Percentiles rank a stretch among this genome's conserved stretches.
These are phyloP conservation scores for Dendrobium chrysotoxum DNA, from an alignment of 106 monocot genomes.

Conservation along the genomic window DNA sequence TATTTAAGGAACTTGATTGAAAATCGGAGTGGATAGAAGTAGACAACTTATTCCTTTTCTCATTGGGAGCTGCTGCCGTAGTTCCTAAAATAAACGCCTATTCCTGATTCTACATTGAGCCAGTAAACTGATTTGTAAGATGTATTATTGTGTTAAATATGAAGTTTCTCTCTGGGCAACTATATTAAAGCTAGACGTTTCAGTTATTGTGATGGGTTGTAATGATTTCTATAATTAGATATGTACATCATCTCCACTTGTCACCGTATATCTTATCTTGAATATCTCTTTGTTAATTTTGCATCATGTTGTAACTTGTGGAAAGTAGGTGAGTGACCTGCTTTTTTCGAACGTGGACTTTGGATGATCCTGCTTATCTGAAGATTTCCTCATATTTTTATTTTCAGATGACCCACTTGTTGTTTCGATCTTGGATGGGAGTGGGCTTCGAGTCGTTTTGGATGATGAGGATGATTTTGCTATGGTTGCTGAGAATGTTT, in stretches of 20 bases:
- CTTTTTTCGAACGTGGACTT: background rate
- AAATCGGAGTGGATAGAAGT: background rate
- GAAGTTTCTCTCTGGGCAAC: background rate
- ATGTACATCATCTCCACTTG: background rate
- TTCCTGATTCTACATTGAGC: background rate
- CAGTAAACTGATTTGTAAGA: background rate
- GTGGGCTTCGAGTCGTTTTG: constrained; percentile 30
- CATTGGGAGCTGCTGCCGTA: background rate
- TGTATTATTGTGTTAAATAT: background rate
- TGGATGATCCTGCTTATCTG: background rate
- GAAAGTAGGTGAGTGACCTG: background rate
- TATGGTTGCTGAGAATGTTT: constrained; percentile 50
- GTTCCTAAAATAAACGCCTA: background rate
- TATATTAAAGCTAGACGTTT: background rate
- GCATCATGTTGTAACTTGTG: background rate
- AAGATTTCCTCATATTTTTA: background rate
- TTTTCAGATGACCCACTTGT: constrained; percentile 47
- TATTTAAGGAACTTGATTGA: no score
- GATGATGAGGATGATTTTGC: constrained; percentile 70
- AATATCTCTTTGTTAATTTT: background rate
- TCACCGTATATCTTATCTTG: background rate
- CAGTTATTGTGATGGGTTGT: background rate
- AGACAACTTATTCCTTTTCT: background rate
- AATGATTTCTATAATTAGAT: background rate
- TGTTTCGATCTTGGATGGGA: constrained; percentile 45